Conservation (phyloP, 768 basidiomycete species). For the Xerocomus potaroensis region DNA sequence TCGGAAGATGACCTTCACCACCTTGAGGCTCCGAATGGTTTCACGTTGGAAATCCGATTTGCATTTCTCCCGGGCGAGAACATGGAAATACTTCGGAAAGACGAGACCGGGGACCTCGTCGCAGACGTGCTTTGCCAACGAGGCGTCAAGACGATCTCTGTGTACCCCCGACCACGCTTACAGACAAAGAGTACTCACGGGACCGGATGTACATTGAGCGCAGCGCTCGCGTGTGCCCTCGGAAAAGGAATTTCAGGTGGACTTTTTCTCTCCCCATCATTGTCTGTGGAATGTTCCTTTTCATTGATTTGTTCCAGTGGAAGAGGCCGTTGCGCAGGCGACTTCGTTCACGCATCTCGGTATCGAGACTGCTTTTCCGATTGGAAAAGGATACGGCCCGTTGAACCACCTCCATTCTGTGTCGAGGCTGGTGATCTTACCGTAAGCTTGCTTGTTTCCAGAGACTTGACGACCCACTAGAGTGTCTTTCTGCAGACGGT, state of each 20-base stretch:
- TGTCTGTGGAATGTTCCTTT: too few relatives aligned
- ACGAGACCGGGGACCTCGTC: conserved; percentile 36
- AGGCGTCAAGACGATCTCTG: conserved; percentile 31
- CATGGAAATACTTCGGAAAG: conserved; percentile 54
- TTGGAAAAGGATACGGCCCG: too few relatives aligned
- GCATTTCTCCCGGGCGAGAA: conserved; percentile 50
- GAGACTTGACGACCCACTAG: too few relatives aligned
- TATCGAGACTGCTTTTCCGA: too few relatives aligned
- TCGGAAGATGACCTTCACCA: conserved; percentile 42
- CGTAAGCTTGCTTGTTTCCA: too few relatives aligned
- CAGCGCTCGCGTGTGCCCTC: conserved; percentile 69
- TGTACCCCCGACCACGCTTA: conserved; percentile 60
- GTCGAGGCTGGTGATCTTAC: too few relatives aligned
- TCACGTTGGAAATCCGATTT: conserved; percentile 36
- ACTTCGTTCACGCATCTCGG: too few relatives aligned
- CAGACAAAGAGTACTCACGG: conserved; percentile 79
- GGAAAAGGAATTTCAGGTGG: conserved; percentile 45
- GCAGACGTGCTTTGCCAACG: conserved; percentile 58
- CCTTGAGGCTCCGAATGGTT: conserved; percentile 26
- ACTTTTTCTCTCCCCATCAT: too few relatives aligned
- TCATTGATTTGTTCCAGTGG: too few relatives aligned
- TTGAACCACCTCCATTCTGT: too few relatives aligned
- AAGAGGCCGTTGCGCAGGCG: too few relatives aligned
- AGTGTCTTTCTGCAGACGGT: too few relatives aligned
- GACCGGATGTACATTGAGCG: conserved; percentile 89